A percentile compares a stretch with the other conserved stretches of the same genome.
phyloP scores from a whole-genome alignment of 495 filamentous ascomycete species.

The Aspergillus saccharolyticus region DNA sequence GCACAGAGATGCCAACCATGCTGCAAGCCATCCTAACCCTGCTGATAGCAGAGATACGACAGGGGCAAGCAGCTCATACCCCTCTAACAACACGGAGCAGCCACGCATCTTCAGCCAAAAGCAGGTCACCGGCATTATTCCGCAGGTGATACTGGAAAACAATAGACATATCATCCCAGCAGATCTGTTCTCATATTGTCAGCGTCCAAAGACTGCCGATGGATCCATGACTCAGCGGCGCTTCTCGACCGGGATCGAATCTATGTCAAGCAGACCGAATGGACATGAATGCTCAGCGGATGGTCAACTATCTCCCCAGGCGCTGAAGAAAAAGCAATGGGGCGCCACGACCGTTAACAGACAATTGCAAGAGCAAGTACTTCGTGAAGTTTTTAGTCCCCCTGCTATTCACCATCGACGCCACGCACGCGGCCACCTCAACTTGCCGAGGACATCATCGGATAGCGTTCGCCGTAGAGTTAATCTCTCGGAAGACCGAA shows the following conservation, averaged over 20 bases:
- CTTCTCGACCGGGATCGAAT: slow-evolving; percentile 17
- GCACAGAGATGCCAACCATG: slow-evolving; percentile 15
- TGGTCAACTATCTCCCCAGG: slow-evolving; percentile 2
- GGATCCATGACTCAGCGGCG: slow-evolving; percentile 16
- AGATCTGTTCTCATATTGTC: slow-evolving; percentile 54
- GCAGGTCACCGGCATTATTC: slow-evolving; percentile 58
- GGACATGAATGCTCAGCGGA: slow-evolving; percentile 6
- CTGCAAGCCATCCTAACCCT: slow-evolving; percentile 12
- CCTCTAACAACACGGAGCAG: slow-evolving; percentile 33
- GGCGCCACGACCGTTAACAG: slow-evolving; percentile 93
- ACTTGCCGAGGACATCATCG: slow-evolving; percentile 41
- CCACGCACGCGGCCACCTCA: slow-evolving; percentile 58
- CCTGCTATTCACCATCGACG: slow-evolving; percentile 66
- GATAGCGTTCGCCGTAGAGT: slow-evolving; percentile 30
- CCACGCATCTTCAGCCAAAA: slow-evolving; percentile 78
- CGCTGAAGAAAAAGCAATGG: slow-evolving; percentile 52
- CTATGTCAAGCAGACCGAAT: slow-evolving; percentile 5
- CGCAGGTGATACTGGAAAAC: slow-evolving; percentile 91
- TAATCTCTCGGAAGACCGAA: slow-evolving; percentile 32
- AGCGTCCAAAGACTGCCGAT: slow-evolving; percentile 30
- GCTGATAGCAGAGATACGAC: slow-evolving; percentile 19
- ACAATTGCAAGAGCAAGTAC: slow-evolving; percentile 81
- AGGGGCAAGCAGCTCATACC: slow-evolving; percentile 11
- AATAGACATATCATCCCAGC: slow-evolving; percentile 94
- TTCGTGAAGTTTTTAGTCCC: slow-evolving; percentile 88